Evolutionary conservation across 148 eudicot species (phyloP), one percentile per base, ranked within the genome.

Genomic region (Selenicereus undatus): DNA sequence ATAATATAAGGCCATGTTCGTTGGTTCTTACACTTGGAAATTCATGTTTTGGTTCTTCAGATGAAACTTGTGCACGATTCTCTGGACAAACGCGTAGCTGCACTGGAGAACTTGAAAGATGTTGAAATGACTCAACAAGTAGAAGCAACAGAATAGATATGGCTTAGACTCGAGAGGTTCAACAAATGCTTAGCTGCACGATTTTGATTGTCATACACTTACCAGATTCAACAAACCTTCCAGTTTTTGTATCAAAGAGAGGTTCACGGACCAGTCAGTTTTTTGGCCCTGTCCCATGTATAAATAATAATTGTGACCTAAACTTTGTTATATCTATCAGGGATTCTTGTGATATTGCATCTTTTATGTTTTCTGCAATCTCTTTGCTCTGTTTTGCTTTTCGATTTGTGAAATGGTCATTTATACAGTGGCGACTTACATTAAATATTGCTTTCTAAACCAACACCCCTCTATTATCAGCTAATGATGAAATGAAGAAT

Each of bases 11-110:
- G 27, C 22, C 68, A 22, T 62, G 12, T 43, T 30, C 32, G 27
- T 39, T 3, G 22, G 58, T 16, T 70, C 80, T 77, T 16, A 77
- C 72, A 2, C 11, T 11, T 5, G 39, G 43, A 39, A 39, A 39
- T 39, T 39, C 43, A 39, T 22, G 24, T 20, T 45, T 60, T 72
- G 65, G 27, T 85, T 69, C 8, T 86, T n/a, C 60, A 93, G 97
- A 84, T 90, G 88, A 88, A 88, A 73, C 84, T 82, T 39, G 83
- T 90, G 75, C 86, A 89, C 39, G 87, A 89, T 75, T 91, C 97
- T 51, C 82, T 93, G 84, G 93, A 93, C 52, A 80, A 84, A 62
- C 93, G 97, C 50, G 76, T 91, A 76, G 87, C 94, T 16, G 85
- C 88, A 36, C 72, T 93, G 51, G 97, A 93, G 85, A 86, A 89